phyloP scores from a whole-genome alignment of 1,284 basidiomycete species.

The Moesziomyces aphidis region DNA sequence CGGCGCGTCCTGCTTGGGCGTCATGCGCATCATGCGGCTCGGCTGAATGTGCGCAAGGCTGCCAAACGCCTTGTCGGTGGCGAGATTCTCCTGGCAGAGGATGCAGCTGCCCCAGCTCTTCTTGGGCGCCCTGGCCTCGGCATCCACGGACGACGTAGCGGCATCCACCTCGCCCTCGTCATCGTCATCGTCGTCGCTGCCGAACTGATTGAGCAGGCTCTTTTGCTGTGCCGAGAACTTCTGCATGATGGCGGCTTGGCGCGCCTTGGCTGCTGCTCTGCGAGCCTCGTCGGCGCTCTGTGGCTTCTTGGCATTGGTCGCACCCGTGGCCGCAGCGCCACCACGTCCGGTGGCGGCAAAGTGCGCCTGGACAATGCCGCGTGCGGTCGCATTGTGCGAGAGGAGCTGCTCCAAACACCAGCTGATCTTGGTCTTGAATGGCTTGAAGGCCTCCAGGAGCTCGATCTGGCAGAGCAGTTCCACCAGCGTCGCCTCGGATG shows the following conservation, averaged over 20 bases:
- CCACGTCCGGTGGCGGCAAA: conserved; percentile 33
- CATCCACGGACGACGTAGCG: conserved; percentile 15
- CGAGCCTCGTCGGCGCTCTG: conserved; percentile 51
- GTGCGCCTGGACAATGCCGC: conserved; percentile 14
- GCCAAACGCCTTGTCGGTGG: conserved; percentile 80
- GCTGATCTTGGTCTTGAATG: conserved; percentile 53
- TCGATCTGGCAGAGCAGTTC: conserved; percentile 50
- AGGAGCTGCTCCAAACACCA: conserved; percentile 56
- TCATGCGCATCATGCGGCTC: conserved; percentile 83
- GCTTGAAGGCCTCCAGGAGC: conserved; percentile 46
- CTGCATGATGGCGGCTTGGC: conserved; percentile 66
- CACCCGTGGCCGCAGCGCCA: conserved; percentile 4
- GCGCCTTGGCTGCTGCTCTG: conserved; percentile 59
- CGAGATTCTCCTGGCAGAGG: conserved; percentile 95
- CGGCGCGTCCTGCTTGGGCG: conserved; percentile 75
- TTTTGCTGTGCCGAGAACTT: conserved; percentile 66
- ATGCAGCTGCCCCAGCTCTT: conserved; percentile 82
- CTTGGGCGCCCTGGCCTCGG: conserved; percentile 26
- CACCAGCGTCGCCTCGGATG: conserved; percentile 34
- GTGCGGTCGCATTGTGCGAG: conserved; percentile 16
- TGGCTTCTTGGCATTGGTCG: conserved; percentile 10
- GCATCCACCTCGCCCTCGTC: conserved; percentile 49
- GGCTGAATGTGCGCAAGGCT: conserved; percentile 90
- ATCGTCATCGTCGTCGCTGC: conserved; percentile 57
- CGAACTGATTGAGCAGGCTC: conserved; percentile 59